Conservation (phyloP, 2,329 filamentous ascomycete species). For the Phialophora macrospora region DNA sequence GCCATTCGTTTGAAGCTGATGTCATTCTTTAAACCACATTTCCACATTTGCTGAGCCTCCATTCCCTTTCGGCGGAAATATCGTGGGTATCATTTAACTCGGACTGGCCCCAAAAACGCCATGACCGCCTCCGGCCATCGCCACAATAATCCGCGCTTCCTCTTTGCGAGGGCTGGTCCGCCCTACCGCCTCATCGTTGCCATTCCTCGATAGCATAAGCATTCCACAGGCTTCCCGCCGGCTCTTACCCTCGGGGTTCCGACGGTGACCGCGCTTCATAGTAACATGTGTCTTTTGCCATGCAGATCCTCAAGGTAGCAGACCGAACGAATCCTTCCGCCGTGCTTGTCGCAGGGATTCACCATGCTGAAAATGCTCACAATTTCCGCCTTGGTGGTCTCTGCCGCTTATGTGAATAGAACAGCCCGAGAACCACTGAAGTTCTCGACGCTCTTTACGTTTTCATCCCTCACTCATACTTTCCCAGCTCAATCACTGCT, state of each 20-base stretch:
- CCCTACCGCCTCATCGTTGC: neutral
- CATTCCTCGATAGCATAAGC: neutral
- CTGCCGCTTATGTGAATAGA: neutral
- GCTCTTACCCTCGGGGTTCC: neutral
- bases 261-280: neutral
- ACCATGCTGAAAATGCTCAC: neutral
- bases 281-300: neutral
- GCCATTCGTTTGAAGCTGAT: constrained; percentile 7
- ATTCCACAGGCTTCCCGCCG: neutral
- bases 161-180: neutral
- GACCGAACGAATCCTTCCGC: neutral
- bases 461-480: neutral
- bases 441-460: neutral
- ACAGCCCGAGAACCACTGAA: neutral
- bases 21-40: neutral
- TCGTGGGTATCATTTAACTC: neutral
- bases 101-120: neutral
- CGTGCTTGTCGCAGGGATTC: neutral
- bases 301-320: neutral
- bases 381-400: neutral
- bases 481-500: constrained; percentile 69
- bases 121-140: neutral
- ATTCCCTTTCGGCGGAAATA: neutral
- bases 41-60: neutral
- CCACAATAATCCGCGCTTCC: neutral